Evolutionary conservation across 352 stramenopile genomes (phyloP), one percentile per base, ranked within the genome.

Genomic region (Phytophthora cryptogea): DNA sequence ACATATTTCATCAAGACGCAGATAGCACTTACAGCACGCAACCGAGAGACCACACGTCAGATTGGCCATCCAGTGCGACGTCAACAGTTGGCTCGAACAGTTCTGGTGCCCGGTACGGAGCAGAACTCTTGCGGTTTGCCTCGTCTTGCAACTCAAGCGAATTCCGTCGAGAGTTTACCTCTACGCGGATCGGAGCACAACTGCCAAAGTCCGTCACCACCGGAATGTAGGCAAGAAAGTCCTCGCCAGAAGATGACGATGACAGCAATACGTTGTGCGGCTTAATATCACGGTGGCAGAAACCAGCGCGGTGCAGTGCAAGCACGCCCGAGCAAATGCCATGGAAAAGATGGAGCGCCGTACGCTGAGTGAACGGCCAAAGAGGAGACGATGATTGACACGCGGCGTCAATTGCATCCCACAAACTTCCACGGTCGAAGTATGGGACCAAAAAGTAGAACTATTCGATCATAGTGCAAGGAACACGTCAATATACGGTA

Each of bases 151-250:
- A 37, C 45, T 93, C 79, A 13, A 94, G 66, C 26, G 85, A 91
- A 61, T 88, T 89, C 23, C 76, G 69, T 16, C 81, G 76, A 20
- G 81, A 88, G 8, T 68, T 74, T 16, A 92, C 77, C 65, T 92
- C 79, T 9, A 87, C 79, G 23, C 73, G 76, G 30, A 93, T 80
- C 9, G 82, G 78, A 27, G 80, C 73, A 51, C 82, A 92, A 56
- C 82, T 93, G 30, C 87, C 86, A 67, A 96, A 94, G 70, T 94
- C 85, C 42, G 85, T 95, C 35, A 96, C 70, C 13, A 96, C 76
- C 2, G 88, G 85, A 41, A 90, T 87, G 31, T 83, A 90, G 10
- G 83, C 70, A n/a, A 92, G 63, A 5, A 83, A 83, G 46, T 90
- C 79, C 44, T 87, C 80, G 41, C 74, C 80, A 54, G 63, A 72